These are phyloP conservation scores for Claviceps pazoutovae DNA, from an alignment of 2,329 filamentous ascomycete genomes.

Conservation along the genomic window DNA sequence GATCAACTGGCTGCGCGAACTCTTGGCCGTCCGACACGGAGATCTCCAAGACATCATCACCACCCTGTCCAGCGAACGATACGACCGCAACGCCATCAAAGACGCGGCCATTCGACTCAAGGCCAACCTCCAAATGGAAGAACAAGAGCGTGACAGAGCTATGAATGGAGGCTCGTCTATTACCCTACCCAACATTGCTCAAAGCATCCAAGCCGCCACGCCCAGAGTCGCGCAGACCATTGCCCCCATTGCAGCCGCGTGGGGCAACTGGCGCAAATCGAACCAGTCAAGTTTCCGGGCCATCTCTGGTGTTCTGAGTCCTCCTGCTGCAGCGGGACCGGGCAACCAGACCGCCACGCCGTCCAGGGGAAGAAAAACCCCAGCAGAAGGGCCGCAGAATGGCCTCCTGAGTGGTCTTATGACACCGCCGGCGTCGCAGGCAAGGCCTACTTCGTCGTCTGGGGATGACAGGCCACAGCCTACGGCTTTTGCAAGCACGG, in stretches of 20 bases:
- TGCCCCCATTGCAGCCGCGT: slow-evolving; percentile 70
- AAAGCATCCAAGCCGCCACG: slow-evolving; percentile 62
- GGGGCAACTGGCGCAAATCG: slow-evolving; percentile 81
- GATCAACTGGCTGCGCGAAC: slow-evolving; percentile 86
- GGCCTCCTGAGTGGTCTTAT: slow-evolving; percentile 64
- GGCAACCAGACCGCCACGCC: slow-evolving; percentile 36
- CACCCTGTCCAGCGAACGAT: slow-evolving; percentile 58
- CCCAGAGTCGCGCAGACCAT: slow-evolving; percentile 77
- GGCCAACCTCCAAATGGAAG: slow-evolving; percentile 94
- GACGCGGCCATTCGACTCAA: slow-evolving; percentile 87
- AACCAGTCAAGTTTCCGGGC: slow-evolving; percentile 36
- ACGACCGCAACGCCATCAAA: slow-evolving; percentile 65
- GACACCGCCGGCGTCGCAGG: slow-evolving; percentile 71
- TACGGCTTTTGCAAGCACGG: slow-evolving; percentile 47
- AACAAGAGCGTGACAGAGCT: slow-evolving; percentile 81
- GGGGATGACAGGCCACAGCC: slow-evolving; percentile 31
- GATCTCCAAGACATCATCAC: slow-evolving; percentile 87
- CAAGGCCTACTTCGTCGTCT: slow-evolving; percentile 46
- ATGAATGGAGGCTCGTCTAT: slow-evolving; percentile 55
- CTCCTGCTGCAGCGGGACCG: slow-evolving; percentile 20
- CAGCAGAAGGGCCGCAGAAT: slow-evolving; percentile 30
- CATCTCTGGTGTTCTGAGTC: slow-evolving; percentile 32
- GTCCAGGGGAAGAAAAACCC: slow-evolving; percentile 43
- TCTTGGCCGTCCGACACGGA: slow-evolving; percentile 77
- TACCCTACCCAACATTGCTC: slow-evolving; percentile 61